Base-by-base conservation (phyloP, 352 stramenopile genomes). In the Globisporangium nagaii region DNA sequence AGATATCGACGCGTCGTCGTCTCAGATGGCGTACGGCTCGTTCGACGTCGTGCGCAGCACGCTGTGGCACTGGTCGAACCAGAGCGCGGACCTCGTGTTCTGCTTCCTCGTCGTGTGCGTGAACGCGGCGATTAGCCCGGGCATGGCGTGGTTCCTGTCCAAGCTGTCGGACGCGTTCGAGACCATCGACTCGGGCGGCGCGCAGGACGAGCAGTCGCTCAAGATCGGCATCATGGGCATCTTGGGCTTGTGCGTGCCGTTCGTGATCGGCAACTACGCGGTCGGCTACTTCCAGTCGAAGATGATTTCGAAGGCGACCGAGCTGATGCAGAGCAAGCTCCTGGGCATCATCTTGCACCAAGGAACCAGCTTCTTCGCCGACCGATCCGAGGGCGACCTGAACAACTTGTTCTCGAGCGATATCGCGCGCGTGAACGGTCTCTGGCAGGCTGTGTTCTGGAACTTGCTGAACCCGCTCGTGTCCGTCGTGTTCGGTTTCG, bases 231-330 rank as follows among this genome's bases (percentile, higher is more conserved):
- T 95, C 32, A 62, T 90, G 11, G 85, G 82, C 10, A 75, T 90
- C 24, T 55, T 95, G 35, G 77, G 73, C 0, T 60, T 95, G 10
- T 91, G 76, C 43, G 76, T 95, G 22, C 85, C 85, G 17, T 95
- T 93, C 55, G 82, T 91, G 35, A 65, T 95, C 24, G 85, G 82
- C n/a, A 76, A 95, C 65, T 92, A 92, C 60, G 70, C 77, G 2
- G 83, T 95, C 31, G 85, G 85, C 37, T 93, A 90, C 60, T 95
- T 95, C 68, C 85, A 95, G 66, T 91, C 80, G 49, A 95, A 95
- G 48, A 95, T 95, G 85, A 95, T 95, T 51, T 83, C 82, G 25
- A 95, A 93, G 64, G 85, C 85, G 17, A 93, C 82, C 1, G 80
- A 92, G 48, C 74, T 68, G 42, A 74, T 95, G 61, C 82, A 95